phyloP scores from a whole-genome alignment of 768 basidiomycete genomes.

The Mycena albidolilacea region DNA sequence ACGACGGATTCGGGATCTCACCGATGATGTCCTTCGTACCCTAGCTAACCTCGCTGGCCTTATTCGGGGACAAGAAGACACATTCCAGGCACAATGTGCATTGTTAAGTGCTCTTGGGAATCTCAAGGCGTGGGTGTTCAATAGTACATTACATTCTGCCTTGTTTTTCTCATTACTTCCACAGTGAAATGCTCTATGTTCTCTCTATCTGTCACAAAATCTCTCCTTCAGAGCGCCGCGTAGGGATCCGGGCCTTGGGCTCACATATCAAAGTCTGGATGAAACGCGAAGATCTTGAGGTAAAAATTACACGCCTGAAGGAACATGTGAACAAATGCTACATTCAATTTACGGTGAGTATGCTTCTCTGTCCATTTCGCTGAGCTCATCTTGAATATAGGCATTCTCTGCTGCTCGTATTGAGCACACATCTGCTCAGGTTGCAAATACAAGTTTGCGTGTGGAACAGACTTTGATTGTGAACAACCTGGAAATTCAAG shows the following conservation, averaged over 20 bases:
- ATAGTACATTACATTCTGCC: background rate
- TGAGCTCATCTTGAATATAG: background rate
- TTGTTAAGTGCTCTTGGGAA: slow-evolving; percentile 19
- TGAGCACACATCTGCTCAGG: background rate
- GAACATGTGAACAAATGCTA: slow-evolving; percentile 30
- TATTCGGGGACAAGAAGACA: too few species aligned
- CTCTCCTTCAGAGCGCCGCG: background rate
- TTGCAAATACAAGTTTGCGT: background rate
- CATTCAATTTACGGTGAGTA: slow-evolving; percentile 25
- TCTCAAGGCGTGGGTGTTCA: slow-evolving; percentile 23
- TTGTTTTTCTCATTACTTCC: background rate
- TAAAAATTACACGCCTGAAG: slow-evolving; percentile 16
- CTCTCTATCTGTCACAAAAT: slow-evolving; percentile 1
- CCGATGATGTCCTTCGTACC: background rate
- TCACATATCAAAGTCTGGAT: slow-evolving; percentile 20
- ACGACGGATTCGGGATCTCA: slow-evolving; percentile 6
- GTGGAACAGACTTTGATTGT: slow-evolving; percentile 19
- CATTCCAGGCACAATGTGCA: too few species aligned
- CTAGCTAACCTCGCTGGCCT: too few species aligned
- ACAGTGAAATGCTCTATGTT: slow-evolving; percentile 27
- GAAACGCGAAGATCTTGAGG: slow-evolving; percentile 33
- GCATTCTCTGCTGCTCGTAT: background rate
- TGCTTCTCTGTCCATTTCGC: background rate
- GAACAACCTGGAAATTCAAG: slow-evolving; percentile 28
- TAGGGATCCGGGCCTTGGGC: slow-evolving; percentile 6